Percentiles rank a stretch among this genome's conserved stretches.
Evolutionary conservation across 2,329 filamentous ascomycete species (phyloP).

Genomic region (Beauveria scarabaeidicola): DNA sequence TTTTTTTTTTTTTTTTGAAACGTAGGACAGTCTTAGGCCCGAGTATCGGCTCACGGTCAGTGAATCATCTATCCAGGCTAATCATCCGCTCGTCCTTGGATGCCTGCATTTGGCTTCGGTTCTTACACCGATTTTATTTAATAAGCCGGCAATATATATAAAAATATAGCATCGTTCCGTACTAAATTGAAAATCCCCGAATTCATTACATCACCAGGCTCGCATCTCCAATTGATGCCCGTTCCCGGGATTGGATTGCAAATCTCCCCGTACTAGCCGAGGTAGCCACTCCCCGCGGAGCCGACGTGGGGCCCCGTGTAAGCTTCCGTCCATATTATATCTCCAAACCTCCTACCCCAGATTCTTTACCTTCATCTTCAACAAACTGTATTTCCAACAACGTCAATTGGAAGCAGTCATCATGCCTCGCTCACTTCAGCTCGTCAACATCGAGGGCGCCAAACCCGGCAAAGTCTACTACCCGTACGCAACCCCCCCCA

Average conservation of each 20-base stretch:
- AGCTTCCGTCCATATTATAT: not conserved
- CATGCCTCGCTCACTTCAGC: constrained; percentile 50
- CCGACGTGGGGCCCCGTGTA: constrained; percentile 2
- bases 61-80: not conserved
- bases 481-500: constrained; percentile 41
- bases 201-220: no score
- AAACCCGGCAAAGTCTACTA: constrained; percentile 88
- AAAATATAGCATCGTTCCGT: no score
- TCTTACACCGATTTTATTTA: no score
- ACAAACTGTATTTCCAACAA: not conserved
- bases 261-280: not conserved
- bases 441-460: constrained; percentile 60
- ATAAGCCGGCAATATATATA: no score
- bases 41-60: no score
- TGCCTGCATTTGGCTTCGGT: no score
- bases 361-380: not conserved
- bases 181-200: no score
- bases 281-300: not conserved
- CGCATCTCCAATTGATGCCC: not conserved
- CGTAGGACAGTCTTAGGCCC: no score
- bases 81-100: not conserved
- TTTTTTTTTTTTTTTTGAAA: no score
- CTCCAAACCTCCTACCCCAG: not conserved
- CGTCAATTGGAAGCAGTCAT: constrained; percentile 8
- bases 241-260: not conserved